A percentile compares a stretch with the other conserved stretches of the same genome.
These are phyloP conservation scores for Trichoderma koningii DNA, from an alignment of 2,329 filamentous ascomycete genomes.

Conservation along the genomic window DNA sequence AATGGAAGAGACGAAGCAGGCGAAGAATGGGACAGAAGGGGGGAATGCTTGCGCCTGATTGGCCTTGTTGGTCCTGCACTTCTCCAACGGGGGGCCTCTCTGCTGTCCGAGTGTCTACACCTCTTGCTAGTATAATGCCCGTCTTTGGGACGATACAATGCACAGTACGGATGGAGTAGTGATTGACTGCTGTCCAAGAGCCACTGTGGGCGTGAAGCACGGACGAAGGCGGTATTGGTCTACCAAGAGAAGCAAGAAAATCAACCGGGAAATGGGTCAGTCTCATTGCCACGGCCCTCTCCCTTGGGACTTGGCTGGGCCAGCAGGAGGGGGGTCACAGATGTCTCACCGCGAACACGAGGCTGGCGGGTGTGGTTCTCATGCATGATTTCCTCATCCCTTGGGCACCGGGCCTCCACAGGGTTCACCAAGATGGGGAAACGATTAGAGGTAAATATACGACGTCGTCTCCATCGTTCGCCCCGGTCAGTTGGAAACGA, in stretches of 20 bases:
- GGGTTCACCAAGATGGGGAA: slow-evolving; percentile 3
- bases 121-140: background rate
- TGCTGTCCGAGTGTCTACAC: slow-evolving; percentile 3
- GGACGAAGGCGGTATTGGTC: background rate
- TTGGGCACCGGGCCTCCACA: background rate
- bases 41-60: background rate
- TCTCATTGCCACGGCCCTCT: background rate
- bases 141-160: background rate
- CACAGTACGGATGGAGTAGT: background rate
- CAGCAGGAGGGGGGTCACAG: slow-evolving; percentile 13
- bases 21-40: background rate
- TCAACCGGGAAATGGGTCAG: background rate
- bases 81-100: background rate
- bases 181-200: background rate
- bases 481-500: background rate
- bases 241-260: background rate
- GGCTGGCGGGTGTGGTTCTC: background rate
- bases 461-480: background rate
- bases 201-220: background rate
- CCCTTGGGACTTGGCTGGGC: slow-evolving; percentile 3
- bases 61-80: background rate
- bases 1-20: background rate
- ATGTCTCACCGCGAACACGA: slow-evolving; percentile 14
- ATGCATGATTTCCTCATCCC: slow-evolving; percentile 10
- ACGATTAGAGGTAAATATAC: slow-evolving; percentile 12